Conservation (phyloP, 495 filamentous ascomycete species). For the Neohortaea acidophila region DNA sequence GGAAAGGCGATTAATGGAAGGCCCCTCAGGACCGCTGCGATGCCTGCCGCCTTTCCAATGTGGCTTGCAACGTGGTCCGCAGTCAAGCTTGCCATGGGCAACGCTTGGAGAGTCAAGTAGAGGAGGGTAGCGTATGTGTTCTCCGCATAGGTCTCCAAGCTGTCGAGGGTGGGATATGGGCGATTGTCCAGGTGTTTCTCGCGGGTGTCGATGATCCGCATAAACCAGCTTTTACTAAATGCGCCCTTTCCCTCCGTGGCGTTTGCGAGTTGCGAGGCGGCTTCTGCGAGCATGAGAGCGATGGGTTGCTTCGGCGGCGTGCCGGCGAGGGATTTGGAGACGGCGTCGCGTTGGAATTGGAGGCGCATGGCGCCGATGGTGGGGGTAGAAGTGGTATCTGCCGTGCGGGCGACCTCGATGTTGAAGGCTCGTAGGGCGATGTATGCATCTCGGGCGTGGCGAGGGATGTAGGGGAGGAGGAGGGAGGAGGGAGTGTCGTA, state of each 20-base stretch:
- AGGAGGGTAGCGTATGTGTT: slow-evolving; percentile 87
- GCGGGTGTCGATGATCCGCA: slow-evolving; percentile 58
- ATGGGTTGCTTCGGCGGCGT: slow-evolving; percentile 78
- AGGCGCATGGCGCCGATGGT: slow-evolving; percentile 74
- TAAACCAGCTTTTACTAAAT: slow-evolving; percentile 68
- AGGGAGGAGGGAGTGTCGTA: slow-evolving; percentile 78
- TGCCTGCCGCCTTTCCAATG: slow-evolving; percentile 84
- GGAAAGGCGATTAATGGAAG: slow-evolving; percentile 74
- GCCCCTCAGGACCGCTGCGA: slow-evolving; percentile 67
- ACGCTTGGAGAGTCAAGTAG: slow-evolving; percentile 66
- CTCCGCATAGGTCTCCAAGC: slow-evolving; percentile 77
- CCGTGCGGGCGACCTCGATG: slow-evolving; percentile 71
- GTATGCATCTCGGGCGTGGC: slow-evolving; percentile 57
- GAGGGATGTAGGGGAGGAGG: slow-evolving; percentile 70
- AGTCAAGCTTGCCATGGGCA: slow-evolving; percentile 64
- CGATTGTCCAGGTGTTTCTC: slow-evolving; percentile 73
- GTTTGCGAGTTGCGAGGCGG: slow-evolving; percentile 44
- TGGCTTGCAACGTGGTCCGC: slow-evolving; percentile 87
- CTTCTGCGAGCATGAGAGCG: slow-evolving; percentile 62
- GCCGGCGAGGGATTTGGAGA: slow-evolving; percentile 57
- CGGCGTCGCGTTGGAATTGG: slow-evolving; percentile 83
- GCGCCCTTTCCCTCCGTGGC: slow-evolving; percentile 38
- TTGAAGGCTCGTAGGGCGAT: slow-evolving; percentile 87
- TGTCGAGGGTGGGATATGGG: slow-evolving; percentile 56
- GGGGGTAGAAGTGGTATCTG: slow-evolving; percentile 68